Evolutionary conservation across 164 flowering plant species (phyloP).

Genomic region (Saururus chinensis): DNA sequence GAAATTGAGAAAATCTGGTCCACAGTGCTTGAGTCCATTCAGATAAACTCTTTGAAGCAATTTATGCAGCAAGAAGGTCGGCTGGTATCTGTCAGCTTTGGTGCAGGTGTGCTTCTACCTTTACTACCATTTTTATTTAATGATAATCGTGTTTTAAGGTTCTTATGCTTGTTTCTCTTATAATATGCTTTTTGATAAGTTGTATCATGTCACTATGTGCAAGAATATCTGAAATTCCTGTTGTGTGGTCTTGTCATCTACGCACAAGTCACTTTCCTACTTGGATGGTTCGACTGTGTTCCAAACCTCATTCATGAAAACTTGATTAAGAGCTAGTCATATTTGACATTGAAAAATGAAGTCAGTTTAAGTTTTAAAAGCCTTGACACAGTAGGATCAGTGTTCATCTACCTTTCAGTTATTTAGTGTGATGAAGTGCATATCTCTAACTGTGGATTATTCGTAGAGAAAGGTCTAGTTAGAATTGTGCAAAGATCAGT

Average conservation of each 20-base stretch:
- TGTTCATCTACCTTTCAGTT: too few species aligned
- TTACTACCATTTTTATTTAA: neutral
- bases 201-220: neutral
- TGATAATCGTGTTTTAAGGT: neutral
- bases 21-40: slow-evolving; percentile 58
- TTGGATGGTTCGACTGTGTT: too few species aligned
- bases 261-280: too few species aligned
- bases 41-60: slow-evolving; percentile 40
- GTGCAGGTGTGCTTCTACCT: slow-evolving; percentile 54
- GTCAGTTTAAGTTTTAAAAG: too few species aligned
- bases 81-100: slow-evolving; percentile 65
- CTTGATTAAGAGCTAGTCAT: too few species aligned
- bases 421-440: too few species aligned
- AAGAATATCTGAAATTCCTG: neutral
- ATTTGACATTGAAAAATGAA: too few species aligned
- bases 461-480: too few species aligned
- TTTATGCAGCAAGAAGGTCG: slow-evolving; percentile 79
- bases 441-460: too few species aligned
- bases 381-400: too few species aligned
- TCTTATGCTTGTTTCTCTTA: neutral
- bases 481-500: too few species aligned
- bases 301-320: too few species aligned
- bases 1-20: slow-evolving; percentile 75
- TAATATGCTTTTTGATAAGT: neutral
- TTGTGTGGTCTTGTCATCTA: neutral